Evolutionary conservation across 148 eudicot genomes (phyloP).

Genomic region (Polygonum maritimum): DNA sequence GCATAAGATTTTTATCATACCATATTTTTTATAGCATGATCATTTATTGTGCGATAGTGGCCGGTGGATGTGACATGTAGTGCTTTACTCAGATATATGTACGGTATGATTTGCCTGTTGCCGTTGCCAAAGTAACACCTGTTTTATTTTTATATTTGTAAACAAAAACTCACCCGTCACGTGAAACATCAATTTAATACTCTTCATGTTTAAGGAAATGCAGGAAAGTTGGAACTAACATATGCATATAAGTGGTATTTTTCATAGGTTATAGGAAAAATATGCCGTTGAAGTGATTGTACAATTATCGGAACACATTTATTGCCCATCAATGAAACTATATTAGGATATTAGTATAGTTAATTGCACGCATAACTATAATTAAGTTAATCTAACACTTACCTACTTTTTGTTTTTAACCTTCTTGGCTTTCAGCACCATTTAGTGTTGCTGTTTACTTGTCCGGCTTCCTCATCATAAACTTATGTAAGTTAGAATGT

Average conservation of each 20-base stretch:
- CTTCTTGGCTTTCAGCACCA: background rate
- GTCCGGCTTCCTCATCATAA: background rate
- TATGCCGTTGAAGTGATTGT: background rate
- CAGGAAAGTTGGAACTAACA: no score
- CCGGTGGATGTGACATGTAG: background rate
- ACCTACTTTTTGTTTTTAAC: background rate
- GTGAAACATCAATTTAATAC: background rate
- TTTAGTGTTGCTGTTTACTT: background rate
- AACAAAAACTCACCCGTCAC: background rate
- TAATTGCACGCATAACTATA: background rate
- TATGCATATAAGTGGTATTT: no score
- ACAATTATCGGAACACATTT: background rate
- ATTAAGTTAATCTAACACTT: background rate
- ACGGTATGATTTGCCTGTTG: background rate
- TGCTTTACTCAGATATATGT: background rate
- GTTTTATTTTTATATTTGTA: background rate
- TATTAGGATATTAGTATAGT: background rate
- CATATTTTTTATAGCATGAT: no score
- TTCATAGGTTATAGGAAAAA: no score
- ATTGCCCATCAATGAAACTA: background rate
- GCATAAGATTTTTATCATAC: no score
- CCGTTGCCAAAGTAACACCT: background rate
- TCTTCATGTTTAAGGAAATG: no score
- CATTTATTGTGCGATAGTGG: background rate
- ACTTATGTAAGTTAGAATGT: no score